Evolutionary conservation across 257 asterid genomes (phyloP).

Genomic region (Gardenia jasminoides): DNA sequence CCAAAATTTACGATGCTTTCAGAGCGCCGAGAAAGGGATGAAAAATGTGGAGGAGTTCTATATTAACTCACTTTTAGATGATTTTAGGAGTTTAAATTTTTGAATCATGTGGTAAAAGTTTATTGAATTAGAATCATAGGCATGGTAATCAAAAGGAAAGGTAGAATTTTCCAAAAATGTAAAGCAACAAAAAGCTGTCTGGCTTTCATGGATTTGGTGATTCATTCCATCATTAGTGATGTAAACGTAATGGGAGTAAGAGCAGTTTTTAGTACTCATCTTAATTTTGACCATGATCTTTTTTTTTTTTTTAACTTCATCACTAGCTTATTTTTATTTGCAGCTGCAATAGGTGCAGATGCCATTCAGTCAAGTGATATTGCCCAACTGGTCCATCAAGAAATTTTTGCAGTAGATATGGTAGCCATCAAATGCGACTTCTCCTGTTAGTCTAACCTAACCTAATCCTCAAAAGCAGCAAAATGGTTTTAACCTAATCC

Average conservation of each 20-base stretch:
- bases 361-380: background rate
- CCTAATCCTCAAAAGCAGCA: conserved; percentile 3
- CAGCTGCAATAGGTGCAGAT: background rate
- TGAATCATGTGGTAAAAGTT: no score
- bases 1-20: background rate
- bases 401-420: background rate
- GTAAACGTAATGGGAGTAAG: background rate
- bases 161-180: no score
- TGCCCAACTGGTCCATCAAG: background rate
- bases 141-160: no score
- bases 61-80: no score
- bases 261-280: background rate
- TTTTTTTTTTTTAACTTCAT: no score
- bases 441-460: background rate
- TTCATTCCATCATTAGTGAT: background rate
- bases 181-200: no score
- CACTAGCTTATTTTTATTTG: background rate
- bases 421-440: background rate
- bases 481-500: conserved; percentile 7
- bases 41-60: no score
- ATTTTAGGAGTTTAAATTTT: no score
- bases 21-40: background rate
- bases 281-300: background rate
- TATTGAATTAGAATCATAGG: no score
- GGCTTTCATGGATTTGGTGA: background rate